These are phyloP conservation scores for Truncatella angustata DNA, from an alignment of 2,329 filamentous ascomycete species.

Conservation along the genomic window DNA sequence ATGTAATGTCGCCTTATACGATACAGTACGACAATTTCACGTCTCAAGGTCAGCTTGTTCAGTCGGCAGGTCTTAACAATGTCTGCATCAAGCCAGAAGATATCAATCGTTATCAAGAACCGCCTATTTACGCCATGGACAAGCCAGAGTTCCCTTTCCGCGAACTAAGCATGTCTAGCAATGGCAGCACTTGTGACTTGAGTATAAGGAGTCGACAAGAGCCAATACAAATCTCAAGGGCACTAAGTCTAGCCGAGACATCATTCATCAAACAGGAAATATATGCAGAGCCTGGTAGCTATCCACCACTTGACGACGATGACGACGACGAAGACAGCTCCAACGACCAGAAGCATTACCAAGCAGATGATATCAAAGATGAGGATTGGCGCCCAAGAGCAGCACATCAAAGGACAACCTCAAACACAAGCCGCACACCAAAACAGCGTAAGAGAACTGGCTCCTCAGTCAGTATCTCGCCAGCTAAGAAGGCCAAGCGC, in stretches of 20 bases:
- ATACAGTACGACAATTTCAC: slow-evolving; percentile 23
- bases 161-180: slow-evolving; percentile 32
- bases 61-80: slow-evolving; percentile 28
- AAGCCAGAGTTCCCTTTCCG: slow-evolving; percentile 22
- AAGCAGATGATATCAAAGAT: slow-evolving; percentile 17
- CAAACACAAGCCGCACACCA: slow-evolving; percentile 14
- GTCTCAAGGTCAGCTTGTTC: slow-evolving; percentile 23
- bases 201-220: slow-evolving; percentile 18
- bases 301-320: slow-evolving; percentile 16
- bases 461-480: slow-evolving; percentile 12
- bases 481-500: slow-evolving; percentile 24
- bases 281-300: slow-evolving; percentile 9
- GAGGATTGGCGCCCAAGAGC: slow-evolving; percentile 23
- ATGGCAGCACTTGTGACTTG: slow-evolving; percentile 21
- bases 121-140: slow-evolving; percentile 27
- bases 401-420: slow-evolving; percentile 16
- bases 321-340: no score
- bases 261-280: slow-evolving; percentile 25
- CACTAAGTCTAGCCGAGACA: slow-evolving; percentile 26
- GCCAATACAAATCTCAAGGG: slow-evolving; percentile 14
- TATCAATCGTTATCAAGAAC: slow-evolving; percentile 30
- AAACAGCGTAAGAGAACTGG: slow-evolving; percentile 24
- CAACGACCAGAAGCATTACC: background rate
- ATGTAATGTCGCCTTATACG: slow-evolving; percentile 28
- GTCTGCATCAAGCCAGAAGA: slow-evolving; percentile 34